Percentiles rank a stretch among this genome's conserved stretches.
Conservation (phyloP, 179 eudicot species). For the Beta corolliflora region DNA sequence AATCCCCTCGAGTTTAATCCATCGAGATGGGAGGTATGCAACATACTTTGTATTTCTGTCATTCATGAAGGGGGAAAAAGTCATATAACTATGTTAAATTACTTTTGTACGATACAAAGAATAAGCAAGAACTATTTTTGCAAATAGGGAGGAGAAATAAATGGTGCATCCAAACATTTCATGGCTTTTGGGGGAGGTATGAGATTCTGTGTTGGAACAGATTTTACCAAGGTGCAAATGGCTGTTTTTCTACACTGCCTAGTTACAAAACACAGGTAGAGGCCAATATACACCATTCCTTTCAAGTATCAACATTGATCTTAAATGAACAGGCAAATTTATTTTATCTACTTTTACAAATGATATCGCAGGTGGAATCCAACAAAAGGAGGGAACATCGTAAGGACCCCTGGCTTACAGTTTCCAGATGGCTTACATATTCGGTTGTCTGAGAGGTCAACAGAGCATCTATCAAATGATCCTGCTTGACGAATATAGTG, state of each 20-base stretch:
- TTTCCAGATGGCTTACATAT: conserved; percentile 74
- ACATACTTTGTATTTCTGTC: conserved; percentile 7
- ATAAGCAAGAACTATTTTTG: not conserved
- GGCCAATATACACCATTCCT: not conserved
- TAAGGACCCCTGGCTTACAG: conserved; percentile 79
- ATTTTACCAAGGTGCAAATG: conserved; percentile 86
- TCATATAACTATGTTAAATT: not conserved
- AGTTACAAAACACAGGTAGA: conserved; percentile 78
- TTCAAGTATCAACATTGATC: not conserved
- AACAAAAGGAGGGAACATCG: conserved; percentile 69
- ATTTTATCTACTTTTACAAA: conserved; percentile 17
- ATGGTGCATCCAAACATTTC: conserved; percentile 79
- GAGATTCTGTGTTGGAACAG: conserved; percentile 93
- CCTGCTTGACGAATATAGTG: not conserved
- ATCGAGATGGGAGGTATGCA: conserved; percentile 84
- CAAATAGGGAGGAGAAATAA: conserved; percentile 59
- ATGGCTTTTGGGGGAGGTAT: conserved; percentile 95
- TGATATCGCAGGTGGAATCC: conserved; percentile 53
- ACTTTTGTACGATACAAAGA: not conserved
- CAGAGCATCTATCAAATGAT: conserved; percentile 22
- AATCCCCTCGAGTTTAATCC: conserved; percentile 89
- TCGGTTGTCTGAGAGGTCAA: conserved; percentile 38
- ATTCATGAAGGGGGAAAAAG: not conserved
- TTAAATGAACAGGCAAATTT: not conserved
- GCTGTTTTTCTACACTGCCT: conserved; percentile 76